Conservation (phyloP, 768 basidiomycete genomes). For the Leccinum incarnatum region DNA sequence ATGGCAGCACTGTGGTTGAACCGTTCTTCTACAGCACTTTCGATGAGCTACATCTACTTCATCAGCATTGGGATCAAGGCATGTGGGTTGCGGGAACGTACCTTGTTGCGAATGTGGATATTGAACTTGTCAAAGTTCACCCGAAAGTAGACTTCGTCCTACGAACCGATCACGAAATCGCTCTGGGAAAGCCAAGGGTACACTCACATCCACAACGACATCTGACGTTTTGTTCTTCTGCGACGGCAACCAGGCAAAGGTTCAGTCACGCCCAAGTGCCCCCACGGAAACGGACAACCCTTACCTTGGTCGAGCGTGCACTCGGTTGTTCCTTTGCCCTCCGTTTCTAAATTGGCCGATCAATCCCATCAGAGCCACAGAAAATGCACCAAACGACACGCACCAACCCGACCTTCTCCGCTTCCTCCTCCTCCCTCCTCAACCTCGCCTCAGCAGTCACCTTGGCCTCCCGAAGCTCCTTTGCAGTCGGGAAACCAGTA, state of each 20-base stretch:
- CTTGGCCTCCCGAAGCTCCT: conserved; percentile 71
- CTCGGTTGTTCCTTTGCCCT: conserved; percentile 46
- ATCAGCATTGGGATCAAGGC: conserved; percentile 10
- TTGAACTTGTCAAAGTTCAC: conserved; percentile 86
- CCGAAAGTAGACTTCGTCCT: conserved; percentile 77
- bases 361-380: conserved; percentile 5
- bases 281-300: conserved; percentile 18
- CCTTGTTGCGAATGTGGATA: conserved; percentile 83
- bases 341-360: conserved; percentile 52
- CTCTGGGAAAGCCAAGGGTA: background rate
- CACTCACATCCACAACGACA: conserved; percentile 66
- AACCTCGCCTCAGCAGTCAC: conserved; percentile 61
- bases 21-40: conserved; percentile 70
- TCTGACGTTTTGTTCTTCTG: conserved; percentile 50
- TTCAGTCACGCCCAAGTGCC: conserved; percentile 1
- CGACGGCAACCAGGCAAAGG: conserved; percentile 22
- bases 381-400: conserved; percentile 22
- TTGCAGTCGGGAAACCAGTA: conserved; percentile 74
- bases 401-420: conserved; percentile 68
- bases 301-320: conserved; percentile 55
- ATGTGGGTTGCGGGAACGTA: conserved; percentile 32
- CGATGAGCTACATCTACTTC: conserved; percentile 60
- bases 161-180: conserved; percentile 2
- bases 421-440: conserved; percentile 69
- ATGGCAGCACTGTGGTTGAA: conserved; percentile 74